Base-by-base conservation (phyloP, 139 green algal species). In the Picochlorum sp. region DNA sequence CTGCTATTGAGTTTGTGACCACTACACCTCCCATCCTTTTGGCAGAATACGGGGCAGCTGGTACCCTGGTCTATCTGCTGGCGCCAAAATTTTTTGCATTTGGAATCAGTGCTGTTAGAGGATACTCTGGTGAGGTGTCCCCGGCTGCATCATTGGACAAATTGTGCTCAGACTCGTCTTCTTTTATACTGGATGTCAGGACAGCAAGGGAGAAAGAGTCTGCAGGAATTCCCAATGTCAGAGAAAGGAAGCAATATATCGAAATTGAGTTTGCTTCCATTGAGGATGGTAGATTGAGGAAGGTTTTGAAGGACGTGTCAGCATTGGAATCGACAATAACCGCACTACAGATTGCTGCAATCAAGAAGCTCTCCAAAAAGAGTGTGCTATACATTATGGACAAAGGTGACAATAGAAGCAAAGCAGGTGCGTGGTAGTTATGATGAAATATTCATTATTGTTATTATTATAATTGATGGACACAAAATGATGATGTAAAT, bases 101-200 rank as follows among this genome's bases (percentile, higher is more conserved):
- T 3, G 16, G 71, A 3, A 65, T 70, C 22, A 80, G 76, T 55
- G 33, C 50, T 12, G 54, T 84, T 50, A 65, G 80, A 22, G 81
- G 78, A 25, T 84, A 73, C 28, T 59, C 60, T 9, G 79, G 79
- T 13, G 63, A 87, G 4, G 57, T 87, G 12, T 67, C 70, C 16
- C 61, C 84, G 24, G 76, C 84, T 16, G 78, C 75, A n/a, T 81
- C 78, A 2, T 67, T 91, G 52, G 74, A 88, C 33, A 55, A 61
- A 9, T 40, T 89, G 8, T 61, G 68, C 18, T 74, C 59, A 26
- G 71, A 80, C 13, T 31, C 65, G 35, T 68, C 74, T 36, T 60
- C 64, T 24, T 64, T 88, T n/a, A 67, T 95, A 16, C 65, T 95
- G 16, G 87, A 95, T 74, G 81, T 95, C 45, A 82, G 87, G 58